A percentile compares a stretch with the other conserved stretches of the same genome.
phyloP scores from a whole-genome alignment of 139 green algal species.

The Penium margaritaceum region DNA sequence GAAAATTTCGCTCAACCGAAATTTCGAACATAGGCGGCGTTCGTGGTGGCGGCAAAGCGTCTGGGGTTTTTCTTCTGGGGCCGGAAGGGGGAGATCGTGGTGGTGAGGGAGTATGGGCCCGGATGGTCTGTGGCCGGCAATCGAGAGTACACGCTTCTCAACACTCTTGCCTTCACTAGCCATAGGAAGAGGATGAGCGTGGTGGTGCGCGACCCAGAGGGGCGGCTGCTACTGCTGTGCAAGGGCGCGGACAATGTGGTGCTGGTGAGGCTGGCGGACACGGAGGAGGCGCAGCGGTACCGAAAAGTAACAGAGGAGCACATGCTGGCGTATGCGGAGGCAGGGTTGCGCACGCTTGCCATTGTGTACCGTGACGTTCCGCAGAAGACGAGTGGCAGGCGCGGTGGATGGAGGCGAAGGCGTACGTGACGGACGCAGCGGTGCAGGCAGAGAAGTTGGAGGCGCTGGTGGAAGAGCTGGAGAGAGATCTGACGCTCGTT shows the following conservation, averaged over 20 bases:
- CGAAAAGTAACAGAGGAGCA: conserved; percentile 47
- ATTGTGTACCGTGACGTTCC: conserved; percentile 31
- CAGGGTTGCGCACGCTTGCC: conserved; percentile 76
- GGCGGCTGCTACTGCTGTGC: conserved; percentile 68
- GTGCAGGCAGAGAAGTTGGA: conserved; percentile 58
- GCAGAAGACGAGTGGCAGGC: conserved; percentile 12
- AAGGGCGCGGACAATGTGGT: conserved; percentile 67
- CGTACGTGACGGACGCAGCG: not conserved
- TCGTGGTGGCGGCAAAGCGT: too few species aligned
- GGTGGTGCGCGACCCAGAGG: conserved; percentile 57
- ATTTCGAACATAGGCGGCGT: too few species aligned
- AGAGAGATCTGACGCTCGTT: conserved; percentile 62
- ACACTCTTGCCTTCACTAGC: too few species aligned
- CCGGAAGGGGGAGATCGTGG: too few species aligned
- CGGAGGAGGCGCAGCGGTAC: not conserved
- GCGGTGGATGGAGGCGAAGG: conserved; percentile 15
- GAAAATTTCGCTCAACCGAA: too few species aligned
- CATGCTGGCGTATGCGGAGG: conserved; percentile 69
- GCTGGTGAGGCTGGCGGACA: conserved; percentile 15
- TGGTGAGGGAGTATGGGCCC: too few species aligned
- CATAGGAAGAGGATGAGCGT: conserved; percentile 61
- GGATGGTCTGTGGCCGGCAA: too few species aligned
- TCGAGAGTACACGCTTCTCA: too few species aligned
- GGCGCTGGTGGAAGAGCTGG: conserved; percentile 47
- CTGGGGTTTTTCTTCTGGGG: too few species aligned